Base-by-base conservation (phyloP, 371 early-diverging fungal species). In the Amoeboaphelidium occidentale region DNA sequence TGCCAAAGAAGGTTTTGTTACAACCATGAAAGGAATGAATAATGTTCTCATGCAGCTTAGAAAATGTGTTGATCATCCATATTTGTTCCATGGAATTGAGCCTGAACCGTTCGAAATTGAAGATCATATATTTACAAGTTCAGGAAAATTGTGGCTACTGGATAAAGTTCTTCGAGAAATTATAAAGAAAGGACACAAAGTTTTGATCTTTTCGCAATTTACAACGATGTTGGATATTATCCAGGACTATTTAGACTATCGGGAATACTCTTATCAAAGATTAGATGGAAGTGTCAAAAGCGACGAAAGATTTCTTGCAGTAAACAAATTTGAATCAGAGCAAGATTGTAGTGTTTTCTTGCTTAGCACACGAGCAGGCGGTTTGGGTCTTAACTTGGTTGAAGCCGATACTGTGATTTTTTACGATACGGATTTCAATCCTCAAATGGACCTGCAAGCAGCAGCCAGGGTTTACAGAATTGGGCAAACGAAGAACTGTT, bases 371-470 rank as follows among this genome's bases (percentile, higher is more conserved):
- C 75, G 99, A 50, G 97, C 99, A 21, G 99, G 99, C 58, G 99
- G 99, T 13, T 69, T 98, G 27, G 99, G 99, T 54, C 84, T 98
- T 60, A 99, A 99, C 60, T 70, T 99, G 58, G 96, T 96, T 0
- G 97, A 96, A 1, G 99, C 99, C 0, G 98, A 98, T 62, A 97
- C 97, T 0, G 97, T 96, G 23, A 93, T 99, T 58, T 88, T 99
- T 63, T 97, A 91, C 58, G 99, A 99, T 63, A 79, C 79, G 46
- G 98, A 98, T 66, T 97, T 92, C 89, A 98, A 97, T 59, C 98
- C 98, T 6, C 25, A 63, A n/a, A 86, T 89, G 25, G 96, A 97
- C 65, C 80, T 88, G 64, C 98, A 96, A 60, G 96, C 92, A 1
- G 88, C 88, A 66, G 97, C 92, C 58, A 75, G 97, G 49, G 97